phyloP scores from a whole-genome alignment of 768 basidiomycete genomes.

The Kwoniella shandongensis region DNA sequence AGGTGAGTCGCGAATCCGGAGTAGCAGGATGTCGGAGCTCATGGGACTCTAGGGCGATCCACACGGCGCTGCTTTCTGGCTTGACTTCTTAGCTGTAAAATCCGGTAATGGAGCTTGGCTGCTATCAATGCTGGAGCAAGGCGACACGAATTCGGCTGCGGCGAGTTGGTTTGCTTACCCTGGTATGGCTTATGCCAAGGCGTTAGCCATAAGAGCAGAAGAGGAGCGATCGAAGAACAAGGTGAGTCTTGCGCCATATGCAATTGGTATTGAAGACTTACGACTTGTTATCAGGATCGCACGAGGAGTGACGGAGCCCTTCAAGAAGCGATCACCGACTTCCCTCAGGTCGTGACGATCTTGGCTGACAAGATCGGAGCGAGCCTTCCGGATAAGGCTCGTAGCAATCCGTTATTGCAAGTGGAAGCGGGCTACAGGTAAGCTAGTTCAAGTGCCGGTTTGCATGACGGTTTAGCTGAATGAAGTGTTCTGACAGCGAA shows the following conservation, averaged over 20 bases:
- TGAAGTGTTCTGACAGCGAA: not conserved
- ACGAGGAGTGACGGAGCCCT: slow-evolving; percentile 67
- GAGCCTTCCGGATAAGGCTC: slow-evolving; percentile 61
- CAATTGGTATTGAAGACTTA: not conserved
- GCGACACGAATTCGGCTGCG: slow-evolving; percentile 52
- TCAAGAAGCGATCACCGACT: slow-evolving; percentile 69
- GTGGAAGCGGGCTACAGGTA: slow-evolving; percentile 70
- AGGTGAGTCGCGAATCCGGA: too few species aligned
- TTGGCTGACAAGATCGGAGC: slow-evolving; percentile 84
- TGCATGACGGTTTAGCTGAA: not conserved
- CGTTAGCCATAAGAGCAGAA: slow-evolving; percentile 62
- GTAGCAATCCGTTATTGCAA: slow-evolving; percentile 65
- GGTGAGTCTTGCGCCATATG: slow-evolving; percentile 49
- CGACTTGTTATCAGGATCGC: slow-evolving; percentile 57
- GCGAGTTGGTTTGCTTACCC: slow-evolving; percentile 68
- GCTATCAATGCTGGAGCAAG: slow-evolving; percentile 60
- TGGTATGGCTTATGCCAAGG: slow-evolving; percentile 57
- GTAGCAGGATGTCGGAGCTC: too few species aligned
- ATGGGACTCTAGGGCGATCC: slow-evolving; percentile 77
- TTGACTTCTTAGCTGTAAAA: slow-evolving; percentile 84
- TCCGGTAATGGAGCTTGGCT: slow-evolving; percentile 78
- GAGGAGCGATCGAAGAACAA: slow-evolving; percentile 57
- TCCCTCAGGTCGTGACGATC: slow-evolving; percentile 77
- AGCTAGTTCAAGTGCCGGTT: slow-evolving; percentile 49
- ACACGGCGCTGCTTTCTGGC: slow-evolving; percentile 71